phyloP scores from a whole-genome alignment of 1,139 yeast genomes.

The Ogataea hybrid region DNA sequence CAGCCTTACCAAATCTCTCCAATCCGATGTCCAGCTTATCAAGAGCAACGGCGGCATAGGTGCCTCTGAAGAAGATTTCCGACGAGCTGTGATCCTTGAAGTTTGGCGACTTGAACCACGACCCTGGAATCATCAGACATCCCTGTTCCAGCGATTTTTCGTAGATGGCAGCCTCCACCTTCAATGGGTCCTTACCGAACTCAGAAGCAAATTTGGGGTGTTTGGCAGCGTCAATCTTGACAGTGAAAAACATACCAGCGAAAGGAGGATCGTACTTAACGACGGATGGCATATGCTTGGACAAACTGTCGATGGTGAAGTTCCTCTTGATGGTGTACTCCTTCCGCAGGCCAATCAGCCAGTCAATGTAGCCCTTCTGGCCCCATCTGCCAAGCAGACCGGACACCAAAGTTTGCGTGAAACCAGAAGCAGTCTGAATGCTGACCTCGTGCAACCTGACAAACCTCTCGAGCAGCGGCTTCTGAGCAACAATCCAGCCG shows the following conservation, averaged over 20 bases:
- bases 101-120: constrained; percentile 72
- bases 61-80: constrained; percentile 78
- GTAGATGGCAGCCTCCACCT: constrained; percentile 64
- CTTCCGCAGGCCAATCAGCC: constrained; percentile 83
- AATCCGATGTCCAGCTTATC: constrained; percentile 60
- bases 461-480: constrained; percentile 60
- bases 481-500: constrained; percentile 89
- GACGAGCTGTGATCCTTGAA: constrained; percentile 35
- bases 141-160: constrained; percentile 65
- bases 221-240: constrained; percentile 69
- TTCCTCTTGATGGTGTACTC: constrained; percentile 82
- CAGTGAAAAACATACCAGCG: constrained; percentile 94
- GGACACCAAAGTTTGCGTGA: constrained; percentile 64
- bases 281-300: constrained; percentile 59
- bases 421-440: constrained; percentile 80
- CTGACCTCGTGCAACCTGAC: constrained; percentile 78
- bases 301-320: constrained; percentile 68
- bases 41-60: constrained; percentile 80
- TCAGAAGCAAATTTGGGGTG: constrained; percentile 69
- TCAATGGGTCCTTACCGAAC: constrained; percentile 49
- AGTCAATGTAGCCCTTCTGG: constrained; percentile 73
- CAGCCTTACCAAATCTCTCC: constrained; percentile 61
- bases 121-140: constrained; percentile 81
- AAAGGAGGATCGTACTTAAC: constrained; percentile 66
- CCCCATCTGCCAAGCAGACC: constrained; percentile 68